Conservation (phyloP, 495 filamentous ascomycete species). For the Patellaria atrata region DNA sequence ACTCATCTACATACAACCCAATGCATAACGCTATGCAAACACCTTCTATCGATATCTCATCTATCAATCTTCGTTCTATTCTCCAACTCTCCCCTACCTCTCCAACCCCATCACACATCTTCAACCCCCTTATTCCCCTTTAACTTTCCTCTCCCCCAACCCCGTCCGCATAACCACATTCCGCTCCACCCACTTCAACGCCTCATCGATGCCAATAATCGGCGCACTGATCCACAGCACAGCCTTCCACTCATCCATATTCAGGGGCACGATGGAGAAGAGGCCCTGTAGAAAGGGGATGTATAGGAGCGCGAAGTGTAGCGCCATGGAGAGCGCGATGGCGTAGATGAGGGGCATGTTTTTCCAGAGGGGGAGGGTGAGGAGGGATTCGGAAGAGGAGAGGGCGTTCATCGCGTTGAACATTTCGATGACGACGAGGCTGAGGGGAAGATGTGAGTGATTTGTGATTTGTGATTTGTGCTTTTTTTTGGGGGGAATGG, state of each 20-base stretch:
- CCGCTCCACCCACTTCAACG: slow-evolving; percentile 71
- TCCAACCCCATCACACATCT: too few species aligned
- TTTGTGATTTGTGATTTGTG: neutral
- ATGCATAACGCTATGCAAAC: too few species aligned
- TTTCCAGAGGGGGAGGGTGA: slow-evolving; percentile 87
- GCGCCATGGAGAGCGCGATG: slow-evolving; percentile 82
- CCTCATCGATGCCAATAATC: slow-evolving; percentile 85
- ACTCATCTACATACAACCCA: too few species aligned
- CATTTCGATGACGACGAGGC: slow-evolving; percentile 98
- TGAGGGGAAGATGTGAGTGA: slow-evolving; percentile 20
- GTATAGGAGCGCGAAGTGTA: slow-evolving; percentile 92
- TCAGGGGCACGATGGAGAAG: slow-evolving; percentile 83
- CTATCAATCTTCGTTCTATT: too few species aligned
- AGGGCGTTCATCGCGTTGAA: slow-evolving; percentile 98
- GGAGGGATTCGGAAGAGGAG: slow-evolving; percentile 82
- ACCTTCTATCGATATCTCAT: too few species aligned
- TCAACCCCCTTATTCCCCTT: too few species aligned
- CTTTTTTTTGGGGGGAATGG: neutral
- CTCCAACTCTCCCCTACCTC: too few species aligned
- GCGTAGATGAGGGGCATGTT: slow-evolving; percentile 97
- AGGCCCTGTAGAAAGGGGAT: slow-evolving; percentile 75
- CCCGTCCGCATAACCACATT: slow-evolving; percentile 29
- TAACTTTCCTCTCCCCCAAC: slow-evolving; percentile 5
- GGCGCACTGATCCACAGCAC: slow-evolving; percentile 80
- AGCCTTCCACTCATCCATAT: slow-evolving; percentile 85